These are phyloP conservation scores for Yamadazyma conglobata DNA, from an alignment of 1,139 yeast species.

Conservation along the genomic window DNA sequence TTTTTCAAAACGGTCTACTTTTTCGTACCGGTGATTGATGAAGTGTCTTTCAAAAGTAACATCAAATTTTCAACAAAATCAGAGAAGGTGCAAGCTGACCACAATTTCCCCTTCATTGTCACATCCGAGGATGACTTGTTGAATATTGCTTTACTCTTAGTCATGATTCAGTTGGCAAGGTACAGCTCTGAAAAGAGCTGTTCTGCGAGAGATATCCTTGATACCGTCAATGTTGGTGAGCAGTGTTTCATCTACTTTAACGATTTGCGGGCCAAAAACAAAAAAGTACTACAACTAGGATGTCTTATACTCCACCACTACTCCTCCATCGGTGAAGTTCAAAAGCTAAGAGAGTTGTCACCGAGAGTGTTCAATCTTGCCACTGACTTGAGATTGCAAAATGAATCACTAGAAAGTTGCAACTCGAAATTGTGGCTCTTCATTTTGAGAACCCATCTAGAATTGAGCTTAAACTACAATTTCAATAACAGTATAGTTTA, in stretches of 20 bases:
- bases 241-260: constrained; percentile 2
- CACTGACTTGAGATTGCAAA: constrained; percentile 2
- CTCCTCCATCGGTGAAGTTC: not conserved
- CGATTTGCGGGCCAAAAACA: not conserved
- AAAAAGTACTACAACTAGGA: constrained; percentile 5
- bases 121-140: constrained; percentile 2
- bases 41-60: constrained; percentile 1
- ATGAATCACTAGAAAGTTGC: not conserved
- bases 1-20: constrained; percentile 5
- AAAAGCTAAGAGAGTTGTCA: not conserved
- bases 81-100: not conserved
- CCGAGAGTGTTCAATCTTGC: constrained; percentile 3
- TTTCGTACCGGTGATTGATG: constrained; percentile 6
- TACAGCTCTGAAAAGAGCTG: too few species aligned
- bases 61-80: not conserved
- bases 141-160: not conserved
- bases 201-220: too few species aligned
- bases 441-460: constrained; percentile 3
- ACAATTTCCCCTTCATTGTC: constrained; percentile 1
- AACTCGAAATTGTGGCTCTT: constrained; percentile 3
- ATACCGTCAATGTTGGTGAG: constrained; percentile 4
- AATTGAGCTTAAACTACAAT: not conserved
- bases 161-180: too few species aligned
- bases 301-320: constrained; percentile 4
- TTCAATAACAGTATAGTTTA: not conserved